Base-by-base conservation (phyloP, 1,139 yeast species). In the Pneumocystis sp. region DNA sequence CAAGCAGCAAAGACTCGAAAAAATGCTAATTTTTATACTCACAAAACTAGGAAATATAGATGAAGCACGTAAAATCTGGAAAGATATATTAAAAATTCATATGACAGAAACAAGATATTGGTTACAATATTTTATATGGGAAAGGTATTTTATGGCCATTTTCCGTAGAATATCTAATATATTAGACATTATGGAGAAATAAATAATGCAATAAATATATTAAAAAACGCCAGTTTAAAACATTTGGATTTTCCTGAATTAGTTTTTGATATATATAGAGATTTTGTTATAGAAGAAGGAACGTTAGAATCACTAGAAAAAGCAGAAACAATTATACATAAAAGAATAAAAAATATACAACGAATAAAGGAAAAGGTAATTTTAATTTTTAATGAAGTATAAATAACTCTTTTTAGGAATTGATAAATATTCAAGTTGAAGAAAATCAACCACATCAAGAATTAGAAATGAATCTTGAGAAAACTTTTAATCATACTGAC, bases 191-290 rank as follows among this genome's bases (percentile, higher is more conserved):
- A 40, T 40, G 59, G 63, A 19, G 44, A 68, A 64, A 56, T 45
- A 35, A 35, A 40, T 34, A 69, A 21, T 61, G 60, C 69, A 64
- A 35, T 64, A 62, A 29, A 39, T 1, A 66, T 80, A 0, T 76
- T 81, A 64, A 70, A 71, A 12, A 70, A 71, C 2, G 83, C 69
- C 71, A 19, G 72, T 76, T 39, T 67, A 0, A 69, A 68, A 19
- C 65, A 68, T 1, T 67, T 83, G 63, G 86, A 84, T 69, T 76
- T 80, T 77, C 85, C 86, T 0, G 84, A 82, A 64, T 73, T 79
- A 61, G 68, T 84, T 2, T 71, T 79, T 17, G 82, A 81, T 64
- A 84, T 81, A 64, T 81, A 81, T 74, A 65, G 78, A 12, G 72
- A 75, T 1, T 81, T 73, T 70, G 81, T 79, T 65, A 75, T 76